These are phyloP conservation scores for Fusarium illudens DNA, from an alignment of 2,329 filamentous ascomycete genomes.

Conservation along the genomic window DNA sequence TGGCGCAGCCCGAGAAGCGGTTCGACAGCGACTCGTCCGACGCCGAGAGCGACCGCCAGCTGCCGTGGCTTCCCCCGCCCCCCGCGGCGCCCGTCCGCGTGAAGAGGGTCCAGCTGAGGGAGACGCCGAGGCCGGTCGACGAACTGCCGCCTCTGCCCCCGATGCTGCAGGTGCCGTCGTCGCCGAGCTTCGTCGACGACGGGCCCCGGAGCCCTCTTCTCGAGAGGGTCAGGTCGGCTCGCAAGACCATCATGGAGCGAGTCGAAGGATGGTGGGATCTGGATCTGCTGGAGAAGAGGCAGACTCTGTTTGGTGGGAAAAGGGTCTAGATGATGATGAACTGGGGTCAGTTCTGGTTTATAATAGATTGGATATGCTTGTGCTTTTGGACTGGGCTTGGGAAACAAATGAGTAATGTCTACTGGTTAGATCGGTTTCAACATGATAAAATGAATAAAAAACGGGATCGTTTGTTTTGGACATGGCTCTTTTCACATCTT, in stretches of 20 bases:
- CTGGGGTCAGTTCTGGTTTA: conserved; percentile 2
- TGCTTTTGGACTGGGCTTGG: conserved; percentile 17
- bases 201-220: conserved; percentile 40
- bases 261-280: conserved; percentile 66
- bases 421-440: conserved; percentile 41
- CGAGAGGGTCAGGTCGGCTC: conserved; percentile 46
- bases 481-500: conserved; percentile 7
- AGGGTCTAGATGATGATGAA: conserved; percentile 19
- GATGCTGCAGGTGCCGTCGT: conserved; percentile 35
- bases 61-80: conserved; percentile 47
- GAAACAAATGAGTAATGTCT: conserved; percentile 40
- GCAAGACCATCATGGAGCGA: conserved; percentile 58
- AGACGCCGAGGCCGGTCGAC: conserved; percentile 41
- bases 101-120: conserved; percentile 32
- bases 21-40: conserved; percentile 46
- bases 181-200: conserved; percentile 26
- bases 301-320: conserved; percentile 46
- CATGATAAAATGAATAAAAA: conserved; percentile 34
- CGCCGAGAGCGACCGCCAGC: conserved; percentile 39
- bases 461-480: conserved; percentile 12
- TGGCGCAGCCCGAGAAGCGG: conserved; percentile 45
- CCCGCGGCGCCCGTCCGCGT: conserved; percentile 48
- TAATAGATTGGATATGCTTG: conserved; percentile 29
- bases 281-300: conserved; percentile 57
- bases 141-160: conserved; percentile 45